phyloP scores from a whole-genome alignment of 2,329 filamentous ascomycete species.

The Penicillium sp. region DNA sequence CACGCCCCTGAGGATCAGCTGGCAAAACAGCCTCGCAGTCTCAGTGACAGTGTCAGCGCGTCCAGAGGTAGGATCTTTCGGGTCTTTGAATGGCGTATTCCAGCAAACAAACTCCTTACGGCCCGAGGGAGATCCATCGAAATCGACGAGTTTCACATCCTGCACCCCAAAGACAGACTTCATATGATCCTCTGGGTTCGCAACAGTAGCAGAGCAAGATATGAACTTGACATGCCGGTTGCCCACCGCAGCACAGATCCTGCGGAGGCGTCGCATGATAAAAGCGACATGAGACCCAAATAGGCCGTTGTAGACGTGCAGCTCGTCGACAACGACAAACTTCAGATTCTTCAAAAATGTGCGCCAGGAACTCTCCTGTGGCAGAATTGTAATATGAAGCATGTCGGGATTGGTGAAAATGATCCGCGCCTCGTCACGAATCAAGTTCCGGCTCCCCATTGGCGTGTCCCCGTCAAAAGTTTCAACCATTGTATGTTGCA shows the following conservation, averaged over 20 bases:
- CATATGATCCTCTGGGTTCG: slow-evolving; percentile 90
- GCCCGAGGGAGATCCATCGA: slow-evolving; percentile 88
- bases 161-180: slow-evolving; percentile 88
- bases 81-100: slow-evolving; percentile 95
- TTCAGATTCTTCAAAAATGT: slow-evolving; percentile 83
- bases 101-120: slow-evolving; percentile 95
- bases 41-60: slow-evolving; percentile 80
- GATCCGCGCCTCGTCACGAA: slow-evolving; percentile 84
- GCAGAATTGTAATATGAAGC: slow-evolving; percentile 90
- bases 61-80: slow-evolving; percentile 80
- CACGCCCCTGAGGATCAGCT: slow-evolving; percentile 82
- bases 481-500: slow-evolving; percentile 77
- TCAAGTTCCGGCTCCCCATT: slow-evolving; percentile 71
- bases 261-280: slow-evolving; percentile 84
- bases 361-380: slow-evolving; percentile 87
- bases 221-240: slow-evolving; percentile 86
- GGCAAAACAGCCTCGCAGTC: slow-evolving; percentile 86
- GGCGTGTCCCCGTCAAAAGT: slow-evolving; percentile 96
- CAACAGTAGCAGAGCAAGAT: slow-evolving; percentile 93
- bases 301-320: slow-evolving; percentile 94
- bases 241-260: slow-evolving; percentile 86
- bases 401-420: slow-evolving; percentile 99
- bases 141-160: slow-evolving; percentile 77
- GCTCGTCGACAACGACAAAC: slow-evolving; percentile 86
- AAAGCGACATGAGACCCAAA: slow-evolving; percentile 93